These are phyloP conservation scores for Hyparrhenia diplandra DNA, from an alignment of 176 grass and related monocot genomes.

Conservation along the genomic window DNA sequence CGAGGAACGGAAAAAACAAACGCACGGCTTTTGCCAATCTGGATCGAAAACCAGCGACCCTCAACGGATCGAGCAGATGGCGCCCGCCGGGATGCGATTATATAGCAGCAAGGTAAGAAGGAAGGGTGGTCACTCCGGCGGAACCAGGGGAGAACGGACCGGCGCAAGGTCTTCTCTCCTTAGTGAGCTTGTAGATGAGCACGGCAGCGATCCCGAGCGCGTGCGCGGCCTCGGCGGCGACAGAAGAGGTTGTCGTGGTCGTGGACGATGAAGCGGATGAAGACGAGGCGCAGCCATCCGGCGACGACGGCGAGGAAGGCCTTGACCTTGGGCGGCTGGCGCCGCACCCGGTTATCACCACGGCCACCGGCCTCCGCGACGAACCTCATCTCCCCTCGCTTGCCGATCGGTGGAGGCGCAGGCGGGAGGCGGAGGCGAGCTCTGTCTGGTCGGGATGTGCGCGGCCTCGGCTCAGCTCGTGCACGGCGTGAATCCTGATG, in stretches of 20 bases:
- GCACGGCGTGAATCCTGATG: not conserved
- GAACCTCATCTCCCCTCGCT: slow-evolving; percentile 37
- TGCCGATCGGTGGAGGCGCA: slow-evolving; percentile 17
- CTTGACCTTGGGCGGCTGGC: slow-evolving; percentile 97
- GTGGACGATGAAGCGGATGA: slow-evolving; percentile 93
- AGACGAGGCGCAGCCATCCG: slow-evolving; percentile 89
- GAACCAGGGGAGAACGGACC: slow-evolving; percentile 14
- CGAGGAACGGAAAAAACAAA: not conserved
- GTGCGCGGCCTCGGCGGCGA: slow-evolving; percentile 87
- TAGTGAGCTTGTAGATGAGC: slow-evolving; percentile 96
- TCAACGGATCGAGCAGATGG: slow-evolving; percentile 36
- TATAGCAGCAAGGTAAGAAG: not conserved
- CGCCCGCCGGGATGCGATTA: not conserved
- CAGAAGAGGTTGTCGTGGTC: slow-evolving; percentile 99
- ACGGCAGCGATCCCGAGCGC: slow-evolving; percentile 71
- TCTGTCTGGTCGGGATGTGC: not conserved
- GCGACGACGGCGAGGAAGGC: slow-evolving; percentile 91
- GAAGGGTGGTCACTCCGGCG: too few relatives aligned
- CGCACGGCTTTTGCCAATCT: slow-evolving; percentile 5
- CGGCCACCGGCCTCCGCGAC: slow-evolving; percentile 49
- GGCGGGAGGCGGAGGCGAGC: not conserved
- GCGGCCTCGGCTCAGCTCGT: not conserved
- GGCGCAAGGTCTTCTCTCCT: slow-evolving; percentile 98
- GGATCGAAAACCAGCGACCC: slow-evolving; percentile 9
- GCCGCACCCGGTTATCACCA: slow-evolving; percentile 55